Evolutionary conservation across 257 asterid species (phyloP), one percentile per base, ranked within the genome.

Genomic region (Nicotiana tomentosiformis): DNA sequence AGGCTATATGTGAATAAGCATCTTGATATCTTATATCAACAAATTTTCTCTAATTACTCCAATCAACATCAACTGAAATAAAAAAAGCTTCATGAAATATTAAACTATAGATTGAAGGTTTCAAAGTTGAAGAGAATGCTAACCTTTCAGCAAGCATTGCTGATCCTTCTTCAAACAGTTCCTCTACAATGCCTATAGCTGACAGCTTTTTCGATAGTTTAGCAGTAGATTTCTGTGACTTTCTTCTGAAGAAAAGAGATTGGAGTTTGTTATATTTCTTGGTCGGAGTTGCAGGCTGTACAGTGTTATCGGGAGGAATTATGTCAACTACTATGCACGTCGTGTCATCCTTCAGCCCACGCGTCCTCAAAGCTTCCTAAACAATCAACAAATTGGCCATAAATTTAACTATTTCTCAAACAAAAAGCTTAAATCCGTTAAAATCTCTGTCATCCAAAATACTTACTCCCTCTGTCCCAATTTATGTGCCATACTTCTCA

Each of bases 281-380:
- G 20, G 92, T 86, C 8, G 90, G 85, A 69, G 89, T 57, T 12
- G 90, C 79, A 61, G 93, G 90, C 58, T 58, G 88, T 3, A 35
- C 57, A 7, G 85, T 62, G 49, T 82, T 85, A 60, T 89, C 88
- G 0, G 96, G 94, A 67, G 96, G 94, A 56, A 90, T 88, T 51
- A 92, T 91, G 86, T 94, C 98, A 39, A 94, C 96, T 2, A 94
- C 97, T 80, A 94, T 26, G 85, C 98, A 94, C 23, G 97, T 94
- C 1, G 98, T 94, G 83, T 94, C 98, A 82, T 94, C 98, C 91
- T 90, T 94, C 72, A 94, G 88, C 23, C 98, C 97, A 20, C 93
- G 90, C 15, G 89, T 84, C 87, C 93, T 89, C 89, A 94, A 80
- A 10, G 98, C 93, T 85, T 92, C 98, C 97, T 94, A 66, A 49